A percentile compares a stretch with the other conserved stretches of the same genome.
Evolutionary conservation across 495 filamentous ascomycete genomes (phyloP).

Genomic region (Penicillium dipodomyicola): DNA sequence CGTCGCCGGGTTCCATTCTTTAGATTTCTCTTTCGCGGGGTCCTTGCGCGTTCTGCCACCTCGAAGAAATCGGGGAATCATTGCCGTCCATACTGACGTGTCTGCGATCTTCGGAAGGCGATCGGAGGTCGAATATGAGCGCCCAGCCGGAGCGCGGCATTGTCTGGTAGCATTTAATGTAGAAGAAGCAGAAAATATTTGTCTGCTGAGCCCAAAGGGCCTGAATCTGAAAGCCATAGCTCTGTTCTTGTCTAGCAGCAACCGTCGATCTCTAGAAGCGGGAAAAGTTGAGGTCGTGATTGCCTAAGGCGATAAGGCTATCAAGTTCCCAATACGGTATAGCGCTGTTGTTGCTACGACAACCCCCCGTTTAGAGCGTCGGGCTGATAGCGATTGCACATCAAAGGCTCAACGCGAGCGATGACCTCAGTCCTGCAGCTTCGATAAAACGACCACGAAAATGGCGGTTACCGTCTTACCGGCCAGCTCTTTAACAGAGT

Average conservation of each 20-base stretch:
- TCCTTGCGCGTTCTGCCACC: constrained; percentile 28
- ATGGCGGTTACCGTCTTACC: constrained; percentile 44
- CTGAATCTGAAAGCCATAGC: constrained; percentile 15
- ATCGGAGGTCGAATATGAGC: constrained; percentile 35
- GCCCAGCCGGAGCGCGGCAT: constrained; percentile 13
- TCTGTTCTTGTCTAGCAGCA: constrained; percentile 13
- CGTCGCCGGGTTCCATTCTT: constrained; percentile 89
- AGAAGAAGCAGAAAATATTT: constrained; percentile 3
- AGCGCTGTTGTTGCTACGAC: constrained; percentile 42
- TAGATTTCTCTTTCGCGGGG: constrained; percentile 51
- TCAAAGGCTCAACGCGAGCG: constrained; percentile 18
- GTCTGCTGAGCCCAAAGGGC: constrained; percentile 12
- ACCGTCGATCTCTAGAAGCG: constrained; percentile 1
- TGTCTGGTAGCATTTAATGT: constrained; percentile 3
- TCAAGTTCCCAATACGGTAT: constrained; percentile 19
- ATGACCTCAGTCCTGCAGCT: constrained; percentile 20
- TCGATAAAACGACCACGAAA: constrained; percentile 5
- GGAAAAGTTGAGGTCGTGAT: constrained; percentile 11
- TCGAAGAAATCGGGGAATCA: constrained; percentile 56
- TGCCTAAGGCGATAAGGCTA: constrained; percentile 26
- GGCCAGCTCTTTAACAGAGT: constrained; percentile 38
- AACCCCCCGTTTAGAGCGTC: constrained; percentile 29
- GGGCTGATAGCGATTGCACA: constrained; percentile 29
- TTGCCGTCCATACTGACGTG: constrained; percentile 65
- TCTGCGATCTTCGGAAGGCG: constrained; percentile 59